A percentile compares a stretch with the other conserved stretches of the same genome.
Evolutionary conservation across 1,139 yeast genomes (phyloP).

Genomic region (Petasospora fabianii): DNA sequence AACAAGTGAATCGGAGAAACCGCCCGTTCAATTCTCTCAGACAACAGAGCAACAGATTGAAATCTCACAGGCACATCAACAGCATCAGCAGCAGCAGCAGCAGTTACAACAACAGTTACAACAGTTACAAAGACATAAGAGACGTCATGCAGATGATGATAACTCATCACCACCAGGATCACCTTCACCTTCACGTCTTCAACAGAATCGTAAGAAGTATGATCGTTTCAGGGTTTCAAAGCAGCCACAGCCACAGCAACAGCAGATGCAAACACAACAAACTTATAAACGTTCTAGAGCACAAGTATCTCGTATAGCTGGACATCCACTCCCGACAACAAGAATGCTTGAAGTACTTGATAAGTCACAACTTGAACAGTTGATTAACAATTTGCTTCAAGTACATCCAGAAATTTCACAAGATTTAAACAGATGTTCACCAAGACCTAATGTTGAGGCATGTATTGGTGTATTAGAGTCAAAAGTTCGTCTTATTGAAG

Average conservation of each 20-base stretch:
- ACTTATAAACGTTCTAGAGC: conserved; percentile 1
- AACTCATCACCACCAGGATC: conserved; percentile 5
- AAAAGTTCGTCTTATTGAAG: conserved; percentile 44
- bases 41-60: not conserved
- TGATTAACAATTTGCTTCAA: conserved; percentile 51
- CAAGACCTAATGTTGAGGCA: conserved; percentile 52
- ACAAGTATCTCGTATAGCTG: conserved; percentile 18
- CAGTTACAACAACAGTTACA: conserved; percentile 3
- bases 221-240: conserved; percentile 19
- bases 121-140: conserved; percentile 13
- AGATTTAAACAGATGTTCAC: conserved; percentile 52
- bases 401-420: conserved; percentile 59
- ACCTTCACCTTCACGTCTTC: conserved; percentile 5
- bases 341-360: conserved; percentile 69
- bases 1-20: too few species aligned
- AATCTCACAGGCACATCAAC: too few species aligned
- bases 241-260: conserved; percentile 1
- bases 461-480: conserved; percentile 48
- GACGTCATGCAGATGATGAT: conserved; percentile 20
- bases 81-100: not conserved
- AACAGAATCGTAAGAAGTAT: conserved; percentile 7
- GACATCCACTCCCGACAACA: conserved; percentile 48
- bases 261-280: not conserved
- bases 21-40: too few species aligned
- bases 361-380: conserved; percentile 46